Conservation (phyloP, 306 rosid species). For the Albizia julibrissin region DNA sequence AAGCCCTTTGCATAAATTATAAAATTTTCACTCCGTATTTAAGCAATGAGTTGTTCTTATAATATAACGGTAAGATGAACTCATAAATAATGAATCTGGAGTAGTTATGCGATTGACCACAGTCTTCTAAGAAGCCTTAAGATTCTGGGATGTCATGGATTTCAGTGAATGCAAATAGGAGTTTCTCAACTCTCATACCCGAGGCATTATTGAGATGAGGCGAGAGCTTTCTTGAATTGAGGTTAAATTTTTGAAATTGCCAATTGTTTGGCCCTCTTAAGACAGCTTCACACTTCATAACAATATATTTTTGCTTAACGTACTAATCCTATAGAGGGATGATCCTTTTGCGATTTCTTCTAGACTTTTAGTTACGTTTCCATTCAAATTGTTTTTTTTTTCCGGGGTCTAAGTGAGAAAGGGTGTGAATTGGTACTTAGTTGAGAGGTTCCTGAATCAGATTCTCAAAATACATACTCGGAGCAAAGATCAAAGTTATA, state of each 20-base stretch:
- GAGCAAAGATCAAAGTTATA: constrained; percentile 72
- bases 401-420: not conserved
- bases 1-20: not conserved
- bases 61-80: not conserved
- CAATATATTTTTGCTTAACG: not conserved
- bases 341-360: not conserved
- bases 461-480: constrained; percentile 35
- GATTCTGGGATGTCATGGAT: not conserved
- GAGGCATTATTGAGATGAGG: not conserved
- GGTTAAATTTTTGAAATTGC: not conserved
- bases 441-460: constrained; percentile 42
- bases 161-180: not conserved
- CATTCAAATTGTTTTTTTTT: constrained; percentile 22
- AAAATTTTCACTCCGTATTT: not conserved
- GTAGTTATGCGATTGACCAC: not conserved
- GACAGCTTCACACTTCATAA: not conserved
- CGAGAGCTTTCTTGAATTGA: not conserved
- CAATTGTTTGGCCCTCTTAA: constrained; percentile 3
- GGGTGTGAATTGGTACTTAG: constrained; percentile 5
- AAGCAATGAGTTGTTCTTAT: not conserved
- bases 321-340: not conserved
- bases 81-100: not conserved
- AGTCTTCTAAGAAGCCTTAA: not conserved
- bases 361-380: constrained; percentile 6
- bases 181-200: not conserved